Evolutionary conservation across 2,329 filamentous ascomycete species (phyloP).

Genomic region (Gliomastix tumulicola): DNA sequence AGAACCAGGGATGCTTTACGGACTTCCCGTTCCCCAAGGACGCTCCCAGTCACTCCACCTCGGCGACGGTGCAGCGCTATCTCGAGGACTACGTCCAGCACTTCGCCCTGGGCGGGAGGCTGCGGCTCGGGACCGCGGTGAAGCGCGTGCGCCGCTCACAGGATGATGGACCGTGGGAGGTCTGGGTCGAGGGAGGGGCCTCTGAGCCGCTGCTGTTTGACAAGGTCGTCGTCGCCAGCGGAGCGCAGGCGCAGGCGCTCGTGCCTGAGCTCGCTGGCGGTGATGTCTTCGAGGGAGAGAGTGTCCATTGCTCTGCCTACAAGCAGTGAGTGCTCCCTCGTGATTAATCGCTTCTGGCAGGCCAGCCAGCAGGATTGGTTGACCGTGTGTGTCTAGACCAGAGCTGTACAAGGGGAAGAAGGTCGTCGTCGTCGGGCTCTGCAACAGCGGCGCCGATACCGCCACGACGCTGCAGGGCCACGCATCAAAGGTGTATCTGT

Average conservation of each 20-base stretch:
- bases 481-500: background rate
- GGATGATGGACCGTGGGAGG: slow-evolving; percentile 12
- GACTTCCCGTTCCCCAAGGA: slow-evolving; percentile 23
- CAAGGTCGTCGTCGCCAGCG: slow-evolving; percentile 27
- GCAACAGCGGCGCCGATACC: slow-evolving; percentile 23
- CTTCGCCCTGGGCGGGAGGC: slow-evolving; percentile 15
- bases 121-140: slow-evolving; percentile 16
- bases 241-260: slow-evolving; percentile 21
- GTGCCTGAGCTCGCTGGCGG: slow-evolving; percentile 23
- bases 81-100: slow-evolving; percentile 23
- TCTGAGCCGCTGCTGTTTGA: slow-evolving; percentile 18
- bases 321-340: slow-evolving; percentile 2
- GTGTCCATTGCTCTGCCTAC: slow-evolving; percentile 2
- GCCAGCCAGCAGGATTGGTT: background rate
- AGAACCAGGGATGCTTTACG: slow-evolving; percentile 25
- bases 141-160: slow-evolving; percentile 4
- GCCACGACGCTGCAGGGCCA: slow-evolving; percentile 21
- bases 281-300: background rate
- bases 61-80: slow-evolving; percentile 7
- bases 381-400: slow-evolving; percentile 5
- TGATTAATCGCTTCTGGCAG: background rate
- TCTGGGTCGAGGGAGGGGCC: slow-evolving; percentile 17
- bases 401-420: slow-evolving; percentile 28
- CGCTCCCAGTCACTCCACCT: slow-evolving; percentile 12
- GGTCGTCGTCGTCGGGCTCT: slow-evolving; percentile 34